Percentiles rank a stretch among this genome's conserved stretches.
These are phyloP conservation scores for Stereum hirsutum DNA, from an alignment of 1,284 basidiomycete genomes.

Conservation along the genomic window DNA sequence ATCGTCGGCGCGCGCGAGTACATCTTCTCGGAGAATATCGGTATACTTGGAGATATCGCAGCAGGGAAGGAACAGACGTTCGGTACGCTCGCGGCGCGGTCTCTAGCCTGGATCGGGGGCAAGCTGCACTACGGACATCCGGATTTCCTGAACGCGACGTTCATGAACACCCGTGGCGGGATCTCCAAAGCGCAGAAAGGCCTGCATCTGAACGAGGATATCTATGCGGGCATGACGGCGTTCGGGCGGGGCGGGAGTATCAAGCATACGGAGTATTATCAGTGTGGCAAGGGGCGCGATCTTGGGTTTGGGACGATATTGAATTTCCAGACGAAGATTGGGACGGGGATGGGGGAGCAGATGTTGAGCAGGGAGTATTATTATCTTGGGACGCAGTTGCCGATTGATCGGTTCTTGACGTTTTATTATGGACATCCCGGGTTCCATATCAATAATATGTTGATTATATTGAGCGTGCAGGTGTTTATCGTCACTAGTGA, in stretches of 20 bases:
- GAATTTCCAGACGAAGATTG: constrained; percentile 99
- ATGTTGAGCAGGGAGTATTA: constrained; percentile 99
- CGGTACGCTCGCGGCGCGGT: constrained; percentile 92
- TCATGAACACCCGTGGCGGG: constrained; percentile 98
- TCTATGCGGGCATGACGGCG: constrained; percentile 98
- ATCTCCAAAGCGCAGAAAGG: constrained; percentile 99
- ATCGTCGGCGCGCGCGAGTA: constrained; percentile 99
- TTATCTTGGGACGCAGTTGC: constrained; percentile 97
- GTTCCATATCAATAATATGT: constrained; percentile 99
- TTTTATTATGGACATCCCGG: constrained; percentile 99
- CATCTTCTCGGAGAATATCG: constrained; percentile 99
- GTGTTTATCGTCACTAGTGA: constrained; percentile 80
- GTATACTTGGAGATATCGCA: constrained; percentile 96
- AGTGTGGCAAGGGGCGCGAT: constrained; percentile 98
- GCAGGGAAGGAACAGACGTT: constrained; percentile 99
- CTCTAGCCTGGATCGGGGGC: constrained; percentile 95
- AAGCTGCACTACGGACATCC: constrained; percentile 99
- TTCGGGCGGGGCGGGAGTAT: constrained; percentile 95
- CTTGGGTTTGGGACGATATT: constrained; percentile 98
- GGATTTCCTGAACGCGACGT: constrained; percentile 97
- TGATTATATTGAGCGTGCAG: constrained; percentile 92
- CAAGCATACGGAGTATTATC: constrained; percentile 99
- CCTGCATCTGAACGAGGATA: constrained; percentile 97
- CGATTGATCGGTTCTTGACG: constrained; percentile 96
- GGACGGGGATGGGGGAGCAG: constrained; percentile 99